These are phyloP conservation scores for Cinnamomum micranthum DNA, from an alignment of 164 flowering plant species.

Conservation along the genomic window DNA sequence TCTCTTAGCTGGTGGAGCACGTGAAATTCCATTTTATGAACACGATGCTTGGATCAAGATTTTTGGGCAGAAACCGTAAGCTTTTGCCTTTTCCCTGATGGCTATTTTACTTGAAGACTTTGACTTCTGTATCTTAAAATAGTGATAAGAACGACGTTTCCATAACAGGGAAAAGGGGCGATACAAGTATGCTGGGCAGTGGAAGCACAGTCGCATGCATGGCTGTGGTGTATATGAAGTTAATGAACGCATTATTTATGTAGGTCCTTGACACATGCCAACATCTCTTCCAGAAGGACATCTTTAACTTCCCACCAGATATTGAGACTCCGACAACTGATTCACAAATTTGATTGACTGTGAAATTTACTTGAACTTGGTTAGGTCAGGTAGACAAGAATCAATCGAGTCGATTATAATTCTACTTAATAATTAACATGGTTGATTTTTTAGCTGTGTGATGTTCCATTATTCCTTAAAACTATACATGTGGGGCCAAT, in stretches of 20 bases:
- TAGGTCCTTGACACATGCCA: constrained; percentile 30
- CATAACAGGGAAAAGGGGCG: constrained; percentile 84
- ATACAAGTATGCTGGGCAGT: constrained; percentile 90
- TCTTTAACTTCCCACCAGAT: neutral
- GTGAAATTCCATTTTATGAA: constrained; percentile 74
- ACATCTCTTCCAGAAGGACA: neutral
- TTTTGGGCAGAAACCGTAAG: constrained; percentile 84
- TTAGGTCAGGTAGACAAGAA: too few relatives aligned
- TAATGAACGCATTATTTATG: constrained; percentile 66
- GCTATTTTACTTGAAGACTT: neutral
- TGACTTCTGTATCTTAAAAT: neutral
- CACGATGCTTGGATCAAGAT: constrained; percentile 56
- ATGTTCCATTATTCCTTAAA: too few relatives aligned
- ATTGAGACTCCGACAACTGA: too few relatives aligned
- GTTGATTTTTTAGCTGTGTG: too few relatives aligned
- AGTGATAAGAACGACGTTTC: neutral
- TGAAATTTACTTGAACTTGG: too few relatives aligned
- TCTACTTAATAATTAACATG: too few relatives aligned
- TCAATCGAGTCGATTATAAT: too few relatives aligned
- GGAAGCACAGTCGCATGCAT: constrained; percentile 96
- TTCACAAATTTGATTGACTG: too few relatives aligned
- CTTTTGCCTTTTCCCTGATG: constrained; percentile 2
- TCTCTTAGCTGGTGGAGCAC: constrained; percentile 37
- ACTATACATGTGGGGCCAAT: too few relatives aligned
- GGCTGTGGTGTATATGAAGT: constrained; percentile 95